Evolutionary conservation across 805 yeast genomes (phyloP), one percentile per base, ranked within the genome.

Genomic region (Tetrapisispora pingtungensis): DNA sequence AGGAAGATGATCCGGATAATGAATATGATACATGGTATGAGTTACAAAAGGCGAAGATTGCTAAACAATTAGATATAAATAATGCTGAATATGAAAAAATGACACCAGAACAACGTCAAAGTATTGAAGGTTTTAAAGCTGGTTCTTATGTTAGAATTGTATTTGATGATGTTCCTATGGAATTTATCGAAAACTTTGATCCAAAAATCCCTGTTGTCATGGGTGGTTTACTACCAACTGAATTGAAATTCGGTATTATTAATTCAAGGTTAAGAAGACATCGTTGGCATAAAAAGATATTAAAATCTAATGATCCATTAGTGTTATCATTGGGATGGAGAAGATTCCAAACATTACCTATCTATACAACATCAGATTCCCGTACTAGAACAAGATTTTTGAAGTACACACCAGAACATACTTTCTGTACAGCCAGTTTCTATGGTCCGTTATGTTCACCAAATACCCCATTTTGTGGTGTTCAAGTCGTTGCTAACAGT

Each of bases 11-110:
- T 50, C 85, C 85, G 12, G 88, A 84, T 59, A 74, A 74, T 47
- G 94, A 84, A 58, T 87, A 86, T 45, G 97, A 90, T 56, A 88
- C 96, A 0, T 93, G 98, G 98, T 93, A 90, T 62, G 97, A 90
- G 62, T 78, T 84, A 64, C 97, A 93, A 64, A 93, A 93, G 69
- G 94, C 95, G 48, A 90, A 89, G 58, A 89, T 94, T 80, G 88
- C 96, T 46, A 90, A 93, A 62, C 98, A 93, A 67, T 69, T 85
- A 50, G 97, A 90, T 49, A 88, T 94, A 66, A 94, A 93, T 65
- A 84, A 86, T 62, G 77, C 85, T 10, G 89, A 82, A 61, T 72
- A 77, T 45, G 81, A 78, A 17, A 72, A 74, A 36, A 74, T 93
- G 81, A 94, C 87, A 47, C 71, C 68, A 12, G 84, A 74, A n/a